Evolutionary conservation across 2,329 filamentous ascomycete genomes (phyloP).

Genomic region (Phyllosticta paracitricarpa): DNA sequence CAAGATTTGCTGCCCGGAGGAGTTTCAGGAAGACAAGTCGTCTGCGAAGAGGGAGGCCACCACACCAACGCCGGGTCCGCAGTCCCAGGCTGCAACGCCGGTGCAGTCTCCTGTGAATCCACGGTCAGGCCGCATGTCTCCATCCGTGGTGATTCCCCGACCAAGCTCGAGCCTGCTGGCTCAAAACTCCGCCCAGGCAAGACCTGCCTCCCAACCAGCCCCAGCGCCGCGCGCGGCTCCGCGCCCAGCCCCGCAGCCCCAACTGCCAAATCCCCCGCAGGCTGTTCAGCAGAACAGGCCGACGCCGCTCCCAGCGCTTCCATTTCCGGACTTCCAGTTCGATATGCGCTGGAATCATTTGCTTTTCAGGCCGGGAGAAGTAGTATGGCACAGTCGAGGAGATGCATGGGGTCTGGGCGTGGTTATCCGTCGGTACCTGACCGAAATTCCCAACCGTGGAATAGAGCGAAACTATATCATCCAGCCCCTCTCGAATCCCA

Average conservation of each 20-base stretch:
- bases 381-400: slow-evolving; percentile 46
- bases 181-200: not conserved
- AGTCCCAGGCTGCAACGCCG: not conserved
- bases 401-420: slow-evolving; percentile 46
- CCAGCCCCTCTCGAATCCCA: slow-evolving; percentile 41
- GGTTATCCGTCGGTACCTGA: slow-evolving; percentile 37
- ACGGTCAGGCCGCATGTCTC: not conserved
- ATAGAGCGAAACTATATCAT: slow-evolving; percentile 30
- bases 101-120: not conserved
- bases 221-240: not conserved
- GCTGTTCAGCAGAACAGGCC: not conserved
- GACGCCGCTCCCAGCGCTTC: slow-evolving; percentile 15
- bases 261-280: not conserved
- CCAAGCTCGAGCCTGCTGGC: not conserved
- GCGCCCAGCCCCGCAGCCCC: not conserved
- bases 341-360: slow-evolving; percentile 40
- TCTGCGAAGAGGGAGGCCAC: slow-evolving; percentile 21
- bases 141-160: not conserved
- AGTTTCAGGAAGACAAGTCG: slow-evolving; percentile 32
- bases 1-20: slow-evolving; percentile 47
- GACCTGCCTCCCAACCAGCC: not conserved
- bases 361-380: slow-evolving; percentile 44
- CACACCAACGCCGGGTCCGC: slow-evolving; percentile 11
- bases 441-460: slow-evolving; percentile 21
- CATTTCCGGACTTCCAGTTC: slow-evolving; percentile 38